Evolutionary conservation across 2,329 filamentous ascomycete genomes (phyloP).

Genomic region (Trichoderma atrobrunneum): DNA sequence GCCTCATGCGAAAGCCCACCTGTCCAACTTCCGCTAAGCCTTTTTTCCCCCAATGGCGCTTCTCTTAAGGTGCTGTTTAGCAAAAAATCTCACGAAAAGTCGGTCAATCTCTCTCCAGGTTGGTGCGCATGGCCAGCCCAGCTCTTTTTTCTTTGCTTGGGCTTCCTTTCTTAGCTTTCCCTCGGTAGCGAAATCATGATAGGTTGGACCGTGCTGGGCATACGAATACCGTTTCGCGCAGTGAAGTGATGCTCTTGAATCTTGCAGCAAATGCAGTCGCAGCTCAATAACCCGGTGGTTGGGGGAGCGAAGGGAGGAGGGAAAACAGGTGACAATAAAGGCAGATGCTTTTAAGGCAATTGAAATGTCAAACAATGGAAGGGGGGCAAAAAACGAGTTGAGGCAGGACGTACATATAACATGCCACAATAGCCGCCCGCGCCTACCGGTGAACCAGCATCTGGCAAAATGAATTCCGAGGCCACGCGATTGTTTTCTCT

Average conservation of each 20-base stretch:
- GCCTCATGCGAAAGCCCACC: neutral
- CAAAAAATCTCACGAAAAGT: slow-evolving; percentile 14
- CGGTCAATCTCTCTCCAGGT: slow-evolving; percentile 14
- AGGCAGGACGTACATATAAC: slow-evolving; percentile 4
- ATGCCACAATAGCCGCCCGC: slow-evolving; percentile 16
- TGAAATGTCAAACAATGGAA: neutral
- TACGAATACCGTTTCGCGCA: neutral
- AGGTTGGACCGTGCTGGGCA: neutral
- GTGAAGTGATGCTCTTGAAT: neutral
- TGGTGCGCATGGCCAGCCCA: slow-evolving; percentile 9
- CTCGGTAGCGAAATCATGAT: neutral
- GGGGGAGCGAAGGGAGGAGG: neutral
- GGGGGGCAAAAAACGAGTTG: neutral
- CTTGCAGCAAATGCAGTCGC: neutral
- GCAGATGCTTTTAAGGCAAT: neutral
- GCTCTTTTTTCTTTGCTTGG: neutral
- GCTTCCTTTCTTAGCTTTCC: neutral
- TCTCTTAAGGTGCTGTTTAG: neutral
- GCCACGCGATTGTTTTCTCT: neutral
- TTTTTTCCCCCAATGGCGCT: neutral
- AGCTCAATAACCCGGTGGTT: neutral
- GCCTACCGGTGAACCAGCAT: slow-evolving; percentile 12
- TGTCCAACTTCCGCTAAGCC: neutral
- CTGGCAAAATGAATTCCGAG: neutral
- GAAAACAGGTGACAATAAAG: neutral